Percentiles rank a stretch among this genome's conserved stretches.
Conservation (phyloP, 768 basidiomycete genomes). For the Boletus edulis region DNA sequence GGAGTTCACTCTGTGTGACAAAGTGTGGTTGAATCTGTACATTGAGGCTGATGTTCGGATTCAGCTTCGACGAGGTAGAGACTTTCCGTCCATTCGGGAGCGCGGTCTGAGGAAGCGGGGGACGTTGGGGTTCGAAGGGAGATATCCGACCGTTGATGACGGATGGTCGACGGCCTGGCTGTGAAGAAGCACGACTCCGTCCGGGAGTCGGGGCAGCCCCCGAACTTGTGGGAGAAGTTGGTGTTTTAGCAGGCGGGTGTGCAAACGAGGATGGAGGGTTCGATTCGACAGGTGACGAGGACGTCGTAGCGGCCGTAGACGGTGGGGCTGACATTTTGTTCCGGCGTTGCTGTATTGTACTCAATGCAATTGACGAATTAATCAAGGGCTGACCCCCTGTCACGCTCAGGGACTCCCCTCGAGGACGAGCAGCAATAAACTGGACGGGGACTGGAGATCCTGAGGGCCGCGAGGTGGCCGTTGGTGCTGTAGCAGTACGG, state of each 20-base stretch:
- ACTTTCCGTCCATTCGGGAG: conserved; percentile 52
- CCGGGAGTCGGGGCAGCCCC: conserved; percentile 35
- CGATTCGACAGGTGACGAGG: conserved; percentile 38
- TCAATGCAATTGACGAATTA: conserved; percentile 55
- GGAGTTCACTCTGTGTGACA: conserved; percentile 49
- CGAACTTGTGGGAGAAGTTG: conserved; percentile 41
- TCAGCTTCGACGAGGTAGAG: conserved; percentile 60
- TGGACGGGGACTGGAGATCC: conserved; percentile 49
- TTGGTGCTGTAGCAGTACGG: conserved; percentile 24
- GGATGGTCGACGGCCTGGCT: conserved; percentile 72
- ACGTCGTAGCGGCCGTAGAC: conserved; percentile 22
- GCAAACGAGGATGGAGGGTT: conserved; percentile 36
- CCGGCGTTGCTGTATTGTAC: conserved; percentile 69
- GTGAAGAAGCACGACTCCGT: conserved; percentile 70
- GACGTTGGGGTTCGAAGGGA: conserved; percentile 48
- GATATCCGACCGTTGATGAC: conserved; percentile 50
- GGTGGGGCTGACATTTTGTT: conserved; percentile 64
- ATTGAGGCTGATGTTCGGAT: conserved; percentile 42
- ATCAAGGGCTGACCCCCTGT: conserved; percentile 43
- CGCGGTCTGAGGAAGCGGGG: conserved; percentile 47
- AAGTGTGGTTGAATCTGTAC: conserved; percentile 49
- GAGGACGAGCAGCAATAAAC: conserved; percentile 46
- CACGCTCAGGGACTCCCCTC: conserved; percentile 50
- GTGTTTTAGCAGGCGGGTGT: conserved; percentile 27
- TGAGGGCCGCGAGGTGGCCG: conserved; percentile 32